Base-by-base conservation (phyloP, 2,329 filamentous ascomycete species). In the Ophiostoma piceae region DNA sequence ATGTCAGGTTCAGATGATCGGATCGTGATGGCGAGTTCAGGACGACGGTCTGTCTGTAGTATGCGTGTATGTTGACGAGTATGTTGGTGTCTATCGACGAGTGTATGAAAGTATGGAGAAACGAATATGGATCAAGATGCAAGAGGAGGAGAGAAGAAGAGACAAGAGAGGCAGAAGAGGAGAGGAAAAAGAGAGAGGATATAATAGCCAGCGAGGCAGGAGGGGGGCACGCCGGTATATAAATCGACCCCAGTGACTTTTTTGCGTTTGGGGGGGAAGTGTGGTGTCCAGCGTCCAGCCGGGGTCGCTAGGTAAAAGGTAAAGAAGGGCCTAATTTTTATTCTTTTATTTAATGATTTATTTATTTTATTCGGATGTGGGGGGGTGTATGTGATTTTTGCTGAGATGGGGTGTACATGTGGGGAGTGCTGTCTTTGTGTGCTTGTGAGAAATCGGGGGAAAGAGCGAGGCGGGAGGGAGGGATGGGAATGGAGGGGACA, bases 301-400 rank as follows among this genome's bases (percentile, higher is more conserved):
- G 67, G 68, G 71, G 72, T 73, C 71, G 73, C 71, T 73, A 73
- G 68, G 71, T 67, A 60, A 62, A 69, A 68, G 67, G 70, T 35
- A 39, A 67, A 26, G 67, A 68, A 70, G 70, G 66, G 69, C 41
- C 39, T 67, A 22, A 60, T 70, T 71, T 69, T 71, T 60, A 1
- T 14, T 57, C 11, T 26, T 57, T 57, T 57, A 54, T 57, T 26
- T 26, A 54, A 3, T 41, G 26, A 66, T 70, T 69, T 67, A 62
- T 41, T 71, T 69, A 67, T 68, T 70, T 57, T 60, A 26, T 14
- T 65, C 43, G 16, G 16, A 39, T 65, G 62, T 39, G 62, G 62
- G 62, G 62, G 62, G 62, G 62, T n/a, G 62, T 65, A 22, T 65
- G 62, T 65, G 26, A 66, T 37, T 47, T 47, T 67, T 71, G 64